phyloP scores from a whole-genome alignment of 2,329 filamentous ascomycete species.

The Penicillium thymicola region DNA sequence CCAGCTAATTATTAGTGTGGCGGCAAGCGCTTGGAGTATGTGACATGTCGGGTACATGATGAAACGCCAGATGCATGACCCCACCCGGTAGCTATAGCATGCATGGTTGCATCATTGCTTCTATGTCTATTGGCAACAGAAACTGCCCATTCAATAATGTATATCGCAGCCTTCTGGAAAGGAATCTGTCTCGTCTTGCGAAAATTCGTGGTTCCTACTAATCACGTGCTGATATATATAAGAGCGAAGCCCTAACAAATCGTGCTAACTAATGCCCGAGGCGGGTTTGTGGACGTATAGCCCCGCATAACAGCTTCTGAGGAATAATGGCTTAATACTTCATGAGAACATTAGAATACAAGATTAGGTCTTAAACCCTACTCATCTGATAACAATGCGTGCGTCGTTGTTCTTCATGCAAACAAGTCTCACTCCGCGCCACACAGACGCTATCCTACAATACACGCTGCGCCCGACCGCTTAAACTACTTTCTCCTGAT shows the following conservation, averaged over 20 bases:
- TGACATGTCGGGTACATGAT: conserved; percentile 1
- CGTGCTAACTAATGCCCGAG: neutral
- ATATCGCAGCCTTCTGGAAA: neutral
- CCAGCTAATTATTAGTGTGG: neutral
- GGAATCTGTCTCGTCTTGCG: neutral
- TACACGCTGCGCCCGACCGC: neutral
- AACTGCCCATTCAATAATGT: neutral
- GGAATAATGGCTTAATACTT: accelerated
- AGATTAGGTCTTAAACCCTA: accelerated
- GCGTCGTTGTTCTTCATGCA: neutral
- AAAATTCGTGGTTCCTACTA: neutral
- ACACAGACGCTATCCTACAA: neutral
- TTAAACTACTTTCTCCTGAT: neutral
- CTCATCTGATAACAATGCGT: neutral
- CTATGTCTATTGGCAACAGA: neutral
- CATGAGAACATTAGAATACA: neutral
- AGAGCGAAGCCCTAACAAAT: conserved; percentile 6
- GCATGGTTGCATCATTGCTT: neutral
- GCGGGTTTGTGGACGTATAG: neutral
- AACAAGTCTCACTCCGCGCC: neutral
- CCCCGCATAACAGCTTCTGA: neutral
- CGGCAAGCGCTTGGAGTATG: neutral
- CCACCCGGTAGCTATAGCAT: neutral
- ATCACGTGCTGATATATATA: conserved; percentile 2
- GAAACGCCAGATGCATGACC: neutral